Conservation (phyloP, 805 yeast species). For the Pichia nanzhaoensis region DNA sequence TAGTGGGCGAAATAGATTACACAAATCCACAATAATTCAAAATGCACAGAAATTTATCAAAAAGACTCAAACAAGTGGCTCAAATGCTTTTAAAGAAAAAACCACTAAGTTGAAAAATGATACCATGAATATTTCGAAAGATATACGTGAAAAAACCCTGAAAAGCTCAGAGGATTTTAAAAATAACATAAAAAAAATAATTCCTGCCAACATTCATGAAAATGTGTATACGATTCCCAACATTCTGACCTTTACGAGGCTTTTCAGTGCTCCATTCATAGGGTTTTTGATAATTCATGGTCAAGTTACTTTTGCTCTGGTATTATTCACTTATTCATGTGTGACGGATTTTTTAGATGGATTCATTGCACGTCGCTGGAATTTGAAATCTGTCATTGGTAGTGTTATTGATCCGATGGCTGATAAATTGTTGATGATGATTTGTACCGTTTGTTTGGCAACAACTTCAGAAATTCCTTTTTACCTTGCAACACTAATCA, state of each 20-base stretch:
- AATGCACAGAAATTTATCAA: constrained; percentile 5
- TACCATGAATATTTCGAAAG: constrained; percentile 8
- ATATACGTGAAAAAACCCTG: background rate
- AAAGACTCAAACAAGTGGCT: constrained; percentile 7
- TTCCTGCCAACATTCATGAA: constrained; percentile 39
- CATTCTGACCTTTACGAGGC: constrained; percentile 70
- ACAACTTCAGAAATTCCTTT: constrained; percentile 64
- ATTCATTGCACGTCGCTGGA: constrained; percentile 73
- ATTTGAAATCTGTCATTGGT: constrained; percentile 76
- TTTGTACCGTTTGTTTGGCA: constrained; percentile 72
- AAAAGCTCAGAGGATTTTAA: constrained; percentile 13
- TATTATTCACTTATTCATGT: constrained; percentile 77
- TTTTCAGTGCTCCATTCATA: constrained; percentile 75
- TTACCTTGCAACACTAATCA: constrained; percentile 57
- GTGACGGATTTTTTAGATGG: constrained; percentile 92
- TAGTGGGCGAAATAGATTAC: background rate
- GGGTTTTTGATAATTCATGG: constrained; percentile 71
- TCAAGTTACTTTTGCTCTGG: constrained; percentile 57
- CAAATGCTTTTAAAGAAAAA: constrained; percentile 10
- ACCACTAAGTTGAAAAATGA: constrained; percentile 2
- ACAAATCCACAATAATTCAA: background rate
- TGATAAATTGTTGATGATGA: constrained; percentile 84
- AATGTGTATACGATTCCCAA: constrained; percentile 82
- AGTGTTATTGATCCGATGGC: constrained; percentile 93
- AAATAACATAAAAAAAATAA: constrained; percentile 27